Evolutionary conservation across 129 eudicot species (phyloP).

Genomic region (Silybum marianum): DNA sequence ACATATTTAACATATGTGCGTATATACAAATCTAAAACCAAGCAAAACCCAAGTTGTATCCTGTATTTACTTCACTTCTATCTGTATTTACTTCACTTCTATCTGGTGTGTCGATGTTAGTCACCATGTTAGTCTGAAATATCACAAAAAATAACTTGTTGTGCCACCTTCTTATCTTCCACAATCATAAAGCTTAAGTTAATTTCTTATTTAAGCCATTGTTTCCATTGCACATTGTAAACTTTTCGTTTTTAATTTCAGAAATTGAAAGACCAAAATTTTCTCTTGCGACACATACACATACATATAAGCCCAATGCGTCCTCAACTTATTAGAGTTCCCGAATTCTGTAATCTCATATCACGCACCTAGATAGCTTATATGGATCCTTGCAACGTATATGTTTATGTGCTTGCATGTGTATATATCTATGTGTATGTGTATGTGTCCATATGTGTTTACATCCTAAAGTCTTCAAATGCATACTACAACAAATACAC

Average conservation of each 20-base stretch:
- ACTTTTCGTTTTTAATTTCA: no score
- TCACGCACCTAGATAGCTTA: neutral
- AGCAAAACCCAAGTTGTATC: neutral
- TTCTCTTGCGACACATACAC: neutral
- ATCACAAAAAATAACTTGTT: neutral
- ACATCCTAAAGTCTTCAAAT: neutral
- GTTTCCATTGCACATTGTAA: neutral
- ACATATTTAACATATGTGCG: neutral
- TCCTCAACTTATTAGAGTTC: neutral
- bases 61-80: neutral
- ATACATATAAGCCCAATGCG: neutral
- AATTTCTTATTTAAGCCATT: neutral
- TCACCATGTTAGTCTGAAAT: neutral
- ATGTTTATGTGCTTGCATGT: no score
- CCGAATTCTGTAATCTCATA: neutral
- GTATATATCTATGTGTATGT: no score
- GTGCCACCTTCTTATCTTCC: neutral
- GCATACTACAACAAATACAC: neutral
- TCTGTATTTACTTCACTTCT: neutral
- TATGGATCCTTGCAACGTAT: neutral
- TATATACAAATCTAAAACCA: neutral
- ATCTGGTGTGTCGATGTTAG: neutral
- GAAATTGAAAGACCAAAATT: neutral
- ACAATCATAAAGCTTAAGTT: neutral
- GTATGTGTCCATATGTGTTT: neutral